These are phyloP conservation scores for Phytophthora melonis DNA, from an alignment of 352 stramenopile genomes.

Conservation along the genomic window DNA sequence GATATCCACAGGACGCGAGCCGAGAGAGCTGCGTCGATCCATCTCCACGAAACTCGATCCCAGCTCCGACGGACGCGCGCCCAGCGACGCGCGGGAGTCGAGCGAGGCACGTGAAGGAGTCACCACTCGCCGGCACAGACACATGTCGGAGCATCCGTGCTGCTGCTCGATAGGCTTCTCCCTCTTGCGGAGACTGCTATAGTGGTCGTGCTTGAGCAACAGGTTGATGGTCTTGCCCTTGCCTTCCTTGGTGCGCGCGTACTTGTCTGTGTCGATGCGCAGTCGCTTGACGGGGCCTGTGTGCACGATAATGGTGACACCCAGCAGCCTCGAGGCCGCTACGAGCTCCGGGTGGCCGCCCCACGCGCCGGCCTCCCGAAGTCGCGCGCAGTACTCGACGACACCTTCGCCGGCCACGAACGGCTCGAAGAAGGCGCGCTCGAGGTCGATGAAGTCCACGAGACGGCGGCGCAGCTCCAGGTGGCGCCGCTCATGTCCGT, in stretches of 20 bases:
- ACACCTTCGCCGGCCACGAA: slow-evolving; percentile 50
- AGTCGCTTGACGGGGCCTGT: slow-evolving; percentile 60
- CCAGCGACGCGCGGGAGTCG: slow-evolving; percentile 30
- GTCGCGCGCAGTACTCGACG: slow-evolving; percentile 58
- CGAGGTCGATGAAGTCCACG: slow-evolving; percentile 62
- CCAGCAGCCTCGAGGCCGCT: slow-evolving; percentile 62
- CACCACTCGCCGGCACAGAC: slow-evolving; percentile 41
- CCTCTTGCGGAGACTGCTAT: slow-evolving; percentile 55
- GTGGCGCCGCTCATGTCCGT: slow-evolving; percentile 54
- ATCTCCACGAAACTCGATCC: slow-evolving; percentile 29
- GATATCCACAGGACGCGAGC: slow-evolving; percentile 23
- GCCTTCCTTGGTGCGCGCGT: slow-evolving; percentile 37
- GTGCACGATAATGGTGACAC: slow-evolving; percentile 69
- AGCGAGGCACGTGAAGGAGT: slow-evolving; percentile 38
- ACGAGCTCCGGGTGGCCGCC: slow-evolving; percentile 72
- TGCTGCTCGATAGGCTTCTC: slow-evolving; percentile 30
- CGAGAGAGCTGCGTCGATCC: slow-evolving; percentile 31
- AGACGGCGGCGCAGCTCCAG: slow-evolving; percentile 56
- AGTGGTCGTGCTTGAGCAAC: slow-evolving; percentile 61
- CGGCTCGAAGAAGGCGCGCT: slow-evolving; percentile 52
- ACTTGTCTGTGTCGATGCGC: slow-evolving; percentile 54
- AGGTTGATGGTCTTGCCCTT: slow-evolving; percentile 51
- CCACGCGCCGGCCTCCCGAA: slow-evolving; percentile 64
- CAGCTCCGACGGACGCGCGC: slow-evolving; percentile 30
- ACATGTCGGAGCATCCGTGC: slow-evolving; percentile 42